Evolutionary conservation across 257 asterid genomes (phyloP).

Genomic region (Solanum phureja): DNA sequence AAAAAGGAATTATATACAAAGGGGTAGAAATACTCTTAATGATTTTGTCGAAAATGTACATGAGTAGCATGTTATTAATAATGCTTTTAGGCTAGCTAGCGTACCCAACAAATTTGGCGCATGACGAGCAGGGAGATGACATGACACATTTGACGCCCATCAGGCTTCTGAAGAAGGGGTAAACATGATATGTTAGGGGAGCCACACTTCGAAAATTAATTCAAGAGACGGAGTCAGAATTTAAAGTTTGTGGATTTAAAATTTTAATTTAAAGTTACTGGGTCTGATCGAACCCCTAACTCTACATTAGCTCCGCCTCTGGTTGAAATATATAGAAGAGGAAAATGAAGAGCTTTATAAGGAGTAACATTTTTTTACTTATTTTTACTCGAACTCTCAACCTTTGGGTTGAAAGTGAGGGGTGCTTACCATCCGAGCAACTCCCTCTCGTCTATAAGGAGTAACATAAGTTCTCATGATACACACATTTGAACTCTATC

Average conservation of each 20-base stretch:
- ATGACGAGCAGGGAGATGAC: neutral
- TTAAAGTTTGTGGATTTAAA: no score
- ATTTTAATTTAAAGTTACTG: neutral
- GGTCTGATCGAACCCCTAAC: neutral
- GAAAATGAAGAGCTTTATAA: neutral
- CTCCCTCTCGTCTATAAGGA: no score
- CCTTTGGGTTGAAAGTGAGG: no score
- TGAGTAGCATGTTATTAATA: neutral
- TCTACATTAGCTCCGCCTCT: neutral
- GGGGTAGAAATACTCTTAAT: neutral
- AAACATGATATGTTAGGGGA: neutral
- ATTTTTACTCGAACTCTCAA: no score
- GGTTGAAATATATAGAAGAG: neutral
- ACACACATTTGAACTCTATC: neutral
- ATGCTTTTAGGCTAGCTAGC: neutral
- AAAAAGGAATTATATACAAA: neutral
- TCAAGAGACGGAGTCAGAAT: neutral
- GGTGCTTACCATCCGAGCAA: no score
- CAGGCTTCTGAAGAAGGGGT: neutral
- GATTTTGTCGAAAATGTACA: neutral
- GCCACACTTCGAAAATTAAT: neutral
- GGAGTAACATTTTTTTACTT: neutral
- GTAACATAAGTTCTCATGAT: neutral
- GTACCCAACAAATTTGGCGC: neutral
- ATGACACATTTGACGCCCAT: no score